These are phyloP conservation scores for Medicago lupulina DNA, from an alignment of 306 rosid genomes.

Conservation along the genomic window DNA sequence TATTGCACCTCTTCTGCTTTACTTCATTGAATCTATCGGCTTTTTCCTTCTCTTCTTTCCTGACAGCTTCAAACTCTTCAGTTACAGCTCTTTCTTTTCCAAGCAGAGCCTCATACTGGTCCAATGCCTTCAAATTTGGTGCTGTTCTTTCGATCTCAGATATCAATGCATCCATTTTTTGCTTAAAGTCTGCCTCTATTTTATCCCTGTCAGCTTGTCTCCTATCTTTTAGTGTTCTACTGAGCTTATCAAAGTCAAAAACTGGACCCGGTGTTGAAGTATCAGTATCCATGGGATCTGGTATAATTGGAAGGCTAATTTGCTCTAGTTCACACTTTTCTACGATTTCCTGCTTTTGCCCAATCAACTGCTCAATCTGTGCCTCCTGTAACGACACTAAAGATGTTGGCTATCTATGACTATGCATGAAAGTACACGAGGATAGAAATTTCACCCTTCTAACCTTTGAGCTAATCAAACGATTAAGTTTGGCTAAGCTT, in stretches of 20 bases:
- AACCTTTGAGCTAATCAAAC: slow-evolving; percentile 91
- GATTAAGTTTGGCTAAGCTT: slow-evolving; percentile 80
- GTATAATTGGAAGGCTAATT: slow-evolving; percentile 70
- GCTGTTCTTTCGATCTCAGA: slow-evolving; percentile 96
- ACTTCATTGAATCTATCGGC: slow-evolving; percentile 75
- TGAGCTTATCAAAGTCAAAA: slow-evolving; percentile 76
- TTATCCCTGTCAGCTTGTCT: slow-evolving; percentile 73
- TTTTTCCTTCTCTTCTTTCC: slow-evolving; percentile 85
- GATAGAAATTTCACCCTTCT: slow-evolving; percentile 31
- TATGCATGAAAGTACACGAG: slow-evolving; percentile 24
- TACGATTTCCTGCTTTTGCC: slow-evolving; percentile 81
- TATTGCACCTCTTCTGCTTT: slow-evolving; percentile 76
- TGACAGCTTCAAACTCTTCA: slow-evolving; percentile 90
- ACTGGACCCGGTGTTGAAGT: slow-evolving; percentile 67
- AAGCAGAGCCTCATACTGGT: slow-evolving; percentile 88
- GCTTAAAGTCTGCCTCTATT: slow-evolving; percentile 80
- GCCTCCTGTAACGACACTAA: slow-evolving; percentile 66
- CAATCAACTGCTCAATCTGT: slow-evolving; percentile 73
- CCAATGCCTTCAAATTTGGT: slow-evolving; percentile 97
- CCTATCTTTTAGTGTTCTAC: slow-evolving; percentile 70
- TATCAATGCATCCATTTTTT: slow-evolving; percentile 69
- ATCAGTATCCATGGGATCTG: slow-evolving; percentile 88
- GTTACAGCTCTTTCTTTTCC: slow-evolving; percentile 82
- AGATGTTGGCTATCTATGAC: slow-evolving; percentile 39
- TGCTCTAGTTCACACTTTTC: slow-evolving; percentile 91